phyloP scores from a whole-genome alignment of 805 yeast genomes.

The Wickerhamiella vanderwaltii region DNA sequence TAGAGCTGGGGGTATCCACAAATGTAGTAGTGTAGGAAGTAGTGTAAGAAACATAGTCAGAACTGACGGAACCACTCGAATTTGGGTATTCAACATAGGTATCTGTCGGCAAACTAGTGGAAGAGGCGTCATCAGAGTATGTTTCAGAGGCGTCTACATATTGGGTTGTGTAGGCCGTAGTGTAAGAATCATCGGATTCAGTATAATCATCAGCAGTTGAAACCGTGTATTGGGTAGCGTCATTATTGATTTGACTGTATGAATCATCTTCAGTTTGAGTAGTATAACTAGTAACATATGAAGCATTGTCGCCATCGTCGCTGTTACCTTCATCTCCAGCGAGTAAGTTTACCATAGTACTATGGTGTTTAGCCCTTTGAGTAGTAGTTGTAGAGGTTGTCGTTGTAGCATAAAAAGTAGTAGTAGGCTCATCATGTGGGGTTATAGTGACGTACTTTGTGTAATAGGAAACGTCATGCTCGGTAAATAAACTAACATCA shows the following conservation, averaged over 20 bases:
- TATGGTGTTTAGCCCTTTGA: background rate
- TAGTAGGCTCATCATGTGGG: background rate
- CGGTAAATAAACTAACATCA: background rate
- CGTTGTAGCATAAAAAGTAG: background rate
- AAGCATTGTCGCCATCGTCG: too few species aligned
- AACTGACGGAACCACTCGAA: background rate
- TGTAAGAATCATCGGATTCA: background rate
- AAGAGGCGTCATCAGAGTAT: slow-evolving; percentile 3
- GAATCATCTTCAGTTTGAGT: background rate
- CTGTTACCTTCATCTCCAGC: background rate
- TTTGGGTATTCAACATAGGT: background rate
- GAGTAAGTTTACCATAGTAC: too few species aligned
- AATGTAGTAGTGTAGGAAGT: background rate
- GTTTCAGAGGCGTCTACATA: slow-evolving; percentile 3
- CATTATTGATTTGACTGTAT: background rate
- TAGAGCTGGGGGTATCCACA: background rate
- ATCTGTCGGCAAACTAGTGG: background rate
- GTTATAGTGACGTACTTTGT: background rate
- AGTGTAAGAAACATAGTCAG: background rate
- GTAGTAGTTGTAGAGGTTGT: background rate
- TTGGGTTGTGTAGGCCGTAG: slow-evolving; percentile 4
- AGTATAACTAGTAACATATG: slow-evolving; percentile 2
- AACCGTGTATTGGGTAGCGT: background rate
- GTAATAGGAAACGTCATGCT: background rate
- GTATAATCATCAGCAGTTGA: background rate